Conservation (phyloP, 306 rosid genomes). For the Vicia villosa region DNA sequence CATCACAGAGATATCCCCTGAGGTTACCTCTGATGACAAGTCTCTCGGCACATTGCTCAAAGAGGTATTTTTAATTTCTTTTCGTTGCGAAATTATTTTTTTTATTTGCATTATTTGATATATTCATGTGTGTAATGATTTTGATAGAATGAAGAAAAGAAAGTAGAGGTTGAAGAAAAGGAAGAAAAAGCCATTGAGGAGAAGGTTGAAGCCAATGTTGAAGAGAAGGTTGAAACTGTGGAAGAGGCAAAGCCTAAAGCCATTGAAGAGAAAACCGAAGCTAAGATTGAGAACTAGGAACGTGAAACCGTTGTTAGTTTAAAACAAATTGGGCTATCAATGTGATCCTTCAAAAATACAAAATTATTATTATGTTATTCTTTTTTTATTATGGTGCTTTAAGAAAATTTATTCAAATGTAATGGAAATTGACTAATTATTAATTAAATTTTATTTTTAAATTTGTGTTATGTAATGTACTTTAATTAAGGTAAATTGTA, state of each 20-base stretch:
- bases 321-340: background rate
- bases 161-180: conserved; percentile 14
- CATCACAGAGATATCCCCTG: background rate
- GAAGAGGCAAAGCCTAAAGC: background rate
- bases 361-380: background rate
- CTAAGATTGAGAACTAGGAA: background rate
- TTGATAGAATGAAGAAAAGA: conserved; percentile 28
- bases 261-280: background rate
- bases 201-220: conserved; percentile 6
- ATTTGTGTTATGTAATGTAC: background rate
- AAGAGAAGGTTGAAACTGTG: background rate
- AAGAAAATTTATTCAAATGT: conserved; percentile 11
- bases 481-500: background rate
- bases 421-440: conserved; percentile 18
- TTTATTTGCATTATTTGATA: too few relatives aligned
- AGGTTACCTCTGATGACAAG: background rate
- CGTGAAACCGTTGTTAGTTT: conserved; percentile 12
- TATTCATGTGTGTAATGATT: too few relatives aligned
- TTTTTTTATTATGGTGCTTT: conserved; percentile 31
- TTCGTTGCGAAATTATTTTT: too few relatives aligned
- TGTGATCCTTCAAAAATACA: background rate
- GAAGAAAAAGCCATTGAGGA: background rate
- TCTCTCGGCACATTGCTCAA: conserved; percentile 41
- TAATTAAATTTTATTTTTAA: background rate
- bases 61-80: conserved; percentile 1